Base-by-base conservation (phyloP, 495 filamentous ascomycete species). In the Parathielavia appendiculata region DNA sequence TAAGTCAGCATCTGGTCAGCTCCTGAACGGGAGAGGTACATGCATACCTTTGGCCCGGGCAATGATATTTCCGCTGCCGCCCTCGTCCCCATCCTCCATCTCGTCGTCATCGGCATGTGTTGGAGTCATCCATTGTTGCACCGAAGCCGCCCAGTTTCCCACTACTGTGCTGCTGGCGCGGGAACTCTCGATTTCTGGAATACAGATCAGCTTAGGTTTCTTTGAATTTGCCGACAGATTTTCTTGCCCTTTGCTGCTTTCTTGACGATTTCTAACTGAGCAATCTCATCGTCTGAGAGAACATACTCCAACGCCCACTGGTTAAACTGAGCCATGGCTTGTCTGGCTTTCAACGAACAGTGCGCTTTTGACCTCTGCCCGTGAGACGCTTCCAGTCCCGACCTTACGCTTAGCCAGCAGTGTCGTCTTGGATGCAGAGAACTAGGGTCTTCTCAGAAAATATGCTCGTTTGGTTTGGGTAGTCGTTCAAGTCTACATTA, bases 281-380 rank as follows among this genome's bases (percentile, higher is more conserved):
- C 60, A 9, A 66, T 60, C 30, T 71, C 68, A 16, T 76, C 73
- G 45, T 79, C 76, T 5, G 73, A 61, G 57, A 79, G 75, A 54
- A 79, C 76, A 64, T 77, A 79, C 56, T 76, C 65, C 54, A 78
- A 64, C 38, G 76, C 76, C 63, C 72, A 74, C 47, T 76, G 71
- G 51, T 73, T 74, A 58, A 77, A 79, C 58, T 64, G 72, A 26
- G 73, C 73, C 75, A 77, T 77, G 54, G 48, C 20, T 36, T 6
- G 35, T 9, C 22, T 36, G 1, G 9, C 9, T 0, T 17, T 50
- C 34, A n/a, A 16, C 32, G 2, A 8, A 0, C 14, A 51, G 48
- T 11, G 34, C 34, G 14, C 14, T 20, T 50, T 6, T 0, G n/a
- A n/a, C n/a, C n/a, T n/a, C n/a, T n/a, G n/a, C n/a, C n/a, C n/a